Base-by-base conservation (phyloP, 1,139 yeast genomes). In the Kodamaea ohmeri region DNA sequence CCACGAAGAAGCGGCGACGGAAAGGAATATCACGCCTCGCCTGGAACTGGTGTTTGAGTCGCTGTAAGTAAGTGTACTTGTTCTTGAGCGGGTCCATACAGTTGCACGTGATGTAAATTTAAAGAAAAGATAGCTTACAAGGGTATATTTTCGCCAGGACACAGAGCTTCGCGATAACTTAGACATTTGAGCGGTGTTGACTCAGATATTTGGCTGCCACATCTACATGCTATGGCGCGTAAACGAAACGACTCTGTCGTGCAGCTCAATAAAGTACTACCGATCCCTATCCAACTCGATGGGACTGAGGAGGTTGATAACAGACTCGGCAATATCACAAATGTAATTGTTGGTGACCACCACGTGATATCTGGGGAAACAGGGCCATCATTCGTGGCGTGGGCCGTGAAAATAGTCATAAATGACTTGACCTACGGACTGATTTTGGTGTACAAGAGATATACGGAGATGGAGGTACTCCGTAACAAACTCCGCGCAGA, bases 1-100 rank as follows among this genome's bases (percentile, higher is more conserved):
- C 79, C n/a, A 76, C 61, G 45, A 78, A 78, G 50, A 73, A 78
- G 52, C 62, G 65, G 43, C 64, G 66, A 38, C 87, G 71, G 58
- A 83, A 79, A 0, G 95, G 95, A 4, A 85, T 71, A 37, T 67
- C 76, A 29, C 83, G 60, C 7, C 83, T 61, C 0, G 89, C 70
- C 50, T 74, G 75, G 77, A 82, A 85, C 50, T 65, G 67, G 57
- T 76, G 79, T 43, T 73, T 63, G 2, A 78, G 45, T 42, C 76
- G 74, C 51, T 62, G 69, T 56, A 65, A 59, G 32, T 58, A 56
- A 12, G 75, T 59, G 51, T 68, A 65, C 44, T 55, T 56, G 36
- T 48, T 48, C 38, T 51, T 51, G 36, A 53, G 45, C 14, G 61
- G 60, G 34, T 63, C 68, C 64, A 61, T 62, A n/a, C n/a, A n/a